These are phyloP conservation scores for Phycomyces nitens DNA, from an alignment of 192 early-diverging fungal genomes.

Conservation along the genomic window DNA sequence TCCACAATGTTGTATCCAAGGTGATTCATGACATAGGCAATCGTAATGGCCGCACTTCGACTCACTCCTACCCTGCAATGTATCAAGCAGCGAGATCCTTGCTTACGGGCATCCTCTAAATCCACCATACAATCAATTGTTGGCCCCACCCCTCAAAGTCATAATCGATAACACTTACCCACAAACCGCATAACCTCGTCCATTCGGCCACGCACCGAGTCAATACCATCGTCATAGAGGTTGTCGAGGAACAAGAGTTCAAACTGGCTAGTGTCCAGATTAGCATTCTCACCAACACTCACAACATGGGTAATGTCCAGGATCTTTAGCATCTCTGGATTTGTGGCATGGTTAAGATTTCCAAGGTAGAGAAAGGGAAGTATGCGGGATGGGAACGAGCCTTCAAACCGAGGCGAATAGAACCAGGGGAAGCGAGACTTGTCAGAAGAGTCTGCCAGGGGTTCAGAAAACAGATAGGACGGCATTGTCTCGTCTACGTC, in stretches of 20 bases:
- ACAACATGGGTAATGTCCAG: conserved; percentile 53
- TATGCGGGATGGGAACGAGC: conserved; percentile 58
- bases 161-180: conserved; percentile 34
- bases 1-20: conserved; percentile 44
- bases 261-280: conserved; percentile 37
- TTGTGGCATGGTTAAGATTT: conserved; percentile 62
- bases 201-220: conserved; percentile 47
- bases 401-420: conserved; percentile 51
- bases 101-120: conserved; percentile 45
- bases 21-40: conserved; percentile 55
- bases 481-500: conserved; percentile 2
- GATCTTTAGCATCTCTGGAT: conserved; percentile 48
- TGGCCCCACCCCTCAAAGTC: too few relatives aligned
- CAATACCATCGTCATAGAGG: conserved; percentile 60
- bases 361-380: conserved; percentile 57
- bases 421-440: conserved; percentile 42
- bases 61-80: conserved; percentile 62
- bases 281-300: conserved; percentile 57
- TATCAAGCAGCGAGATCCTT: conserved; percentile 40
- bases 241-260: conserved; percentile 48
- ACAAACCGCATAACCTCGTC: conserved; percentile 49
- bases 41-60: conserved; percentile 55
- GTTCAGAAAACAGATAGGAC: not conserved
- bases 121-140: not conserved
- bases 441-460: not conserved